Percentiles rank a stretch among this genome's conserved stretches.
phyloP scores from a whole-genome alignment of 1,284 basidiomycete genomes.

The Marasmius tenuissimus region DNA sequence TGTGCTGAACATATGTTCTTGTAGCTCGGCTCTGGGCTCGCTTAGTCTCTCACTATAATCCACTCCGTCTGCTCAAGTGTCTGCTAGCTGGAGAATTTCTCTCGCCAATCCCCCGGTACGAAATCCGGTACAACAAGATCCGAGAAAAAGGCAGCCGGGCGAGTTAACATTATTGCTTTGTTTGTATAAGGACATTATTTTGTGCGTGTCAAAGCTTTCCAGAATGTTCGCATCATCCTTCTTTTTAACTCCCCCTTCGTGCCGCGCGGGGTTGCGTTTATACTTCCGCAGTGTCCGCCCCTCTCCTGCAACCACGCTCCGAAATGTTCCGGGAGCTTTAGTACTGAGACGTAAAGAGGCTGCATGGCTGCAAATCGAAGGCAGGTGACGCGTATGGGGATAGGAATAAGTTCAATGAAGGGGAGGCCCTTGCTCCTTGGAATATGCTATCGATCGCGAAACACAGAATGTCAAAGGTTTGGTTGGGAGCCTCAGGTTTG shows the following conservation, averaged over 20 bases:
- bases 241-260: neutral
- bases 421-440: no score
- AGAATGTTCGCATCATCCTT: neutral
- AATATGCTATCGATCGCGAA: no score
- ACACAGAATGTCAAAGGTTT: no score
- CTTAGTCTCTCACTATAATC: constrained; percentile 49
- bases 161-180: neutral
- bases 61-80: constrained; percentile 41
- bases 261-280: no score
- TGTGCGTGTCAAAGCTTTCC: neutral
- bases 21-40: constrained; percentile 44
- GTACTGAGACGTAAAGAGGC: no score
- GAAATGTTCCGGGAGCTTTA: no score
- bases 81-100: constrained; percentile 43
- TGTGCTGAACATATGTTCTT: neutral
- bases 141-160: neutral
- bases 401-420: no score
- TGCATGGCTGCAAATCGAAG: no score
- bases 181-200: neutral
- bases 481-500: no score
- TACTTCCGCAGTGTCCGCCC: no score
- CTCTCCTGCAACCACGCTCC: no score
- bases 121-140: constrained; percentile 37
- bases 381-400: no score
- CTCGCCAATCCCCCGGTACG: constrained; percentile 42